phyloP scores from a whole-genome alignment of 192 early-diverging fungal genomes.

The Coemansia sp. region DNA sequence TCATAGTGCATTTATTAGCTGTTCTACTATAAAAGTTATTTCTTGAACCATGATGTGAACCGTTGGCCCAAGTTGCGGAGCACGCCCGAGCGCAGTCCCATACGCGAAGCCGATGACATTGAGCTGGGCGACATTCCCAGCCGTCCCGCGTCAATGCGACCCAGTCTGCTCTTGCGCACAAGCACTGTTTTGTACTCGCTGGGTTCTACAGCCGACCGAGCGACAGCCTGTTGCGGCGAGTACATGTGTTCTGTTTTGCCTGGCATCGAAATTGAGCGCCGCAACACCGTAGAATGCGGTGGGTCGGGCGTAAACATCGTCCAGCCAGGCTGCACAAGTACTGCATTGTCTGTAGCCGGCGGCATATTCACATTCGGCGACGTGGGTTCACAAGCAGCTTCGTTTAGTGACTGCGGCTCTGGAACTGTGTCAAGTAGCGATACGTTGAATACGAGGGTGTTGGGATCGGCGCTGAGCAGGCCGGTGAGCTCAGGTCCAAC shows the following conservation, averaged over 20 bases:
- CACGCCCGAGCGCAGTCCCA: constrained; percentile 38
- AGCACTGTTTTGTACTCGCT: constrained; percentile 24
- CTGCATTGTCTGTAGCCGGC: background rate
- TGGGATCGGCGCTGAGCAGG: constrained; percentile 40
- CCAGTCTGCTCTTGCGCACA: constrained; percentile 20
- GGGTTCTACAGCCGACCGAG: constrained; percentile 31
- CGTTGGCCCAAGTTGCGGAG: constrained; percentile 29
- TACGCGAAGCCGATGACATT: constrained; percentile 37
- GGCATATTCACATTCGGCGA: background rate
- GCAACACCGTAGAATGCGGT: constrained; percentile 19
- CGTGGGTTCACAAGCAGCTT: too few species aligned
- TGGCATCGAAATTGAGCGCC: constrained; percentile 53
- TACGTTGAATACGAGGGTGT: constrained; percentile 25
- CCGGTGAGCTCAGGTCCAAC: constrained; percentile 45
- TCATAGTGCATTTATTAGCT: background rate
- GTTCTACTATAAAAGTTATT: constrained; percentile 12
- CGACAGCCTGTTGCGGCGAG: constrained; percentile 20
- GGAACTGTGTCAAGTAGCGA: background rate
- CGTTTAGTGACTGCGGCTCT: background rate
- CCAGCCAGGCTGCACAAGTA: background rate
- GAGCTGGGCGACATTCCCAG: constrained; percentile 38
- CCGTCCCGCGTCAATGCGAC: constrained; percentile 6
- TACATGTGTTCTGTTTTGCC: constrained; percentile 11
- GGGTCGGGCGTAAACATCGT: constrained; percentile 8
- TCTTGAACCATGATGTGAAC: constrained; percentile 48